Percentiles rank a stretch among this genome's conserved stretches.
Evolutionary conservation across 306 rosid genomes (phyloP).

Genomic region (Cyclanthera cordifolia): DNA sequence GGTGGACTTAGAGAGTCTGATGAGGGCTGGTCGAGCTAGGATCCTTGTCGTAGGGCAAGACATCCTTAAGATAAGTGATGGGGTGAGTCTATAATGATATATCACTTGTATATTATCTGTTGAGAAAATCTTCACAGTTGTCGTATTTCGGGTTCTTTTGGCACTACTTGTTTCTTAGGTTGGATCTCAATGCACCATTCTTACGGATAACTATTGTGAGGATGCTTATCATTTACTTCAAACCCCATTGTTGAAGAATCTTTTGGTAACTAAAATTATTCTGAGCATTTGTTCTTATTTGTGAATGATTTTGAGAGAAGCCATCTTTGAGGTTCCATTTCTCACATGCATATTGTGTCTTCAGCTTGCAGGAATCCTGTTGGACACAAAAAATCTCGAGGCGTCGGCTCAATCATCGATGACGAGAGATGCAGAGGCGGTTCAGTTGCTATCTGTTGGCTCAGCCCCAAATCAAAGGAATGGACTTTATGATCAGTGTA

Average conservation of each 20-base stretch:
- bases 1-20: slow-evolving; percentile 66
- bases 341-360: slow-evolving; percentile 16
- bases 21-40: slow-evolving; percentile 46
- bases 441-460: slow-evolving; percentile 67
- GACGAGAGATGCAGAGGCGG: slow-evolving; percentile 93
- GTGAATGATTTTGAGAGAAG: neutral
- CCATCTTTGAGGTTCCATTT: slow-evolving; percentile 5
- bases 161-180: slow-evolving; percentile 31
- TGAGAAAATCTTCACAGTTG: slow-evolving; percentile 8
- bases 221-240: slow-evolving; percentile 84
- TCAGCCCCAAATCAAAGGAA: slow-evolving; percentile 47
- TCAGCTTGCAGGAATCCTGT: slow-evolving; percentile 77
- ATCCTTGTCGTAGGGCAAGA: slow-evolving; percentile 62
- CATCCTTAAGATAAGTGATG: slow-evolving; percentile 40
- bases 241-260: slow-evolving; percentile 57
- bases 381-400: slow-evolving; percentile 66
- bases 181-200: slow-evolving; percentile 72
- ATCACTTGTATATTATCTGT: neutral
- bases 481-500: slow-evolving; percentile 61
- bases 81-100: slow-evolving; percentile 31
- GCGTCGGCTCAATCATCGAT: slow-evolving; percentile 33
- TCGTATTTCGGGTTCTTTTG: neutral
- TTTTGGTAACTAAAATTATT: slow-evolving; percentile 41
- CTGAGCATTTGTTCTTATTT: neutral
- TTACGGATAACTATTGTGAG: slow-evolving; percentile 78